Evolutionary conservation across 306 rosid species (phyloP).

Genomic region (Vigna reflexopilosa): DNA sequence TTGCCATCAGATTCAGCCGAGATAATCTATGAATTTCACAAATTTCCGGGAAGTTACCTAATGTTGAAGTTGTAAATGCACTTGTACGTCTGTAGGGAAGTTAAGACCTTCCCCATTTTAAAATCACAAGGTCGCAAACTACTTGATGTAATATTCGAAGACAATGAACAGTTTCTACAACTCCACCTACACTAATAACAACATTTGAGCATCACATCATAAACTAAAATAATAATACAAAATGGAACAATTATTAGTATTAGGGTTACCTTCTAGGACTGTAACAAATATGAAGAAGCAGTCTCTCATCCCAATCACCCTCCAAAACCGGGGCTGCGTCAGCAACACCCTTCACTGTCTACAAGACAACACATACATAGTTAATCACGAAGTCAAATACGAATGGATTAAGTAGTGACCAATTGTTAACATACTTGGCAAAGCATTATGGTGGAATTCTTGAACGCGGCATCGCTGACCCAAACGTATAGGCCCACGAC

Average conservation of each 20-base stretch:
- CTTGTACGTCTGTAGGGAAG: slow-evolving; percentile 75
- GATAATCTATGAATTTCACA: slow-evolving; percentile 15
- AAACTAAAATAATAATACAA: neutral
- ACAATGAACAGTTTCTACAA: slow-evolving; percentile 73
- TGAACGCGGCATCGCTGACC: slow-evolving; percentile 68
- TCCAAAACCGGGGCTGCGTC: slow-evolving; percentile 70
- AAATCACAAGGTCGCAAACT: slow-evolving; percentile 92
- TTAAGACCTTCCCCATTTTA: slow-evolving; percentile 82
- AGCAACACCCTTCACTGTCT: slow-evolving; percentile 82
- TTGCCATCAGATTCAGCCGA: slow-evolving; percentile 1
- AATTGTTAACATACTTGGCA: slow-evolving; percentile 64
- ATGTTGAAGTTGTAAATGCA: slow-evolving; percentile 79
- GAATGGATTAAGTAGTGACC: neutral
- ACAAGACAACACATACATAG: slow-evolving; percentile 27
- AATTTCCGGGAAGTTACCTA: slow-evolving; percentile 59
- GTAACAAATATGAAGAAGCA: slow-evolving; percentile 82
- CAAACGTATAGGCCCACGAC: slow-evolving; percentile 81
- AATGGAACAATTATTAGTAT: neutral
- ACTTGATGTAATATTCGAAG: slow-evolving; percentile 78
- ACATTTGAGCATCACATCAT: slow-evolving; percentile 32
- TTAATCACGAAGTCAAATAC: neutral
- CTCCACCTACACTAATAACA: slow-evolving; percentile 72
- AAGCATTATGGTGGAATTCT: slow-evolving; percentile 79
- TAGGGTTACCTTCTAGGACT: slow-evolving; percentile 81
- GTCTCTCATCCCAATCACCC: slow-evolving; percentile 69